Evolutionary conservation across 2,329 filamentous ascomycete species (phyloP), one percentile per base, ranked within the genome.

Genomic region (Bipolaris victoriae): DNA sequence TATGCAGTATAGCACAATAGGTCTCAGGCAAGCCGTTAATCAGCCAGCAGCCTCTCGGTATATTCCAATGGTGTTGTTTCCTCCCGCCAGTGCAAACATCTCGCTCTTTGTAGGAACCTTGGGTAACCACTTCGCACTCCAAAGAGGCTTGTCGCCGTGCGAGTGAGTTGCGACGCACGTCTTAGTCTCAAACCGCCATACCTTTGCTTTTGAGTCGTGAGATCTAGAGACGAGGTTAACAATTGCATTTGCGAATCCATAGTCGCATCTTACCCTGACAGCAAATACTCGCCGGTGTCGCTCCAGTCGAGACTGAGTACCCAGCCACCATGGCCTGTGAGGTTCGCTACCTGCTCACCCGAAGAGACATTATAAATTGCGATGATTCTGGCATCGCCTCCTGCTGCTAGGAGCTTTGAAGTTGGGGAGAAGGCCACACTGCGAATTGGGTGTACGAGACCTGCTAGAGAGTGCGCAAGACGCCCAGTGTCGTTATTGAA

Each of bases 301-400:
- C 89, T 98, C 92, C 94, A 99, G 74, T 97, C 92, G 41, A 98
- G 81, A 31, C 90, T 90, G 60, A 94, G 90, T 64, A 99, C 88
- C 95, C 94, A 99, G 5, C 91, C 89, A 0, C 86, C 84, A 74
- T 94, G 91, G 1, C 90, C 91, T 0, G 84, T 82, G 49, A 99
- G 80, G 72, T 92, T 96, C 18, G 90, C 91, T 13, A 98, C 88
- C 71, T 97, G 94, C 76, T 98, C 93, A 48, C 95, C 95, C 47
- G 94, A 93, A 63, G 88, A 86, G 67, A 96, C 91, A 72, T 98
- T 93, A 79, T 97, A 99, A 44, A 98, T 83, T 2, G 91, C 90
- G 67, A 99, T 96, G 49, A 96, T 86, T 49, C 88, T 87, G 7
- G 93, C 89, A 71, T 99, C 94, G 29, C 95, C 95, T 3, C 90